phyloP scores from a whole-genome alignment of 2,329 filamentous ascomycete genomes.

The Dichotomopilus funicola region DNA sequence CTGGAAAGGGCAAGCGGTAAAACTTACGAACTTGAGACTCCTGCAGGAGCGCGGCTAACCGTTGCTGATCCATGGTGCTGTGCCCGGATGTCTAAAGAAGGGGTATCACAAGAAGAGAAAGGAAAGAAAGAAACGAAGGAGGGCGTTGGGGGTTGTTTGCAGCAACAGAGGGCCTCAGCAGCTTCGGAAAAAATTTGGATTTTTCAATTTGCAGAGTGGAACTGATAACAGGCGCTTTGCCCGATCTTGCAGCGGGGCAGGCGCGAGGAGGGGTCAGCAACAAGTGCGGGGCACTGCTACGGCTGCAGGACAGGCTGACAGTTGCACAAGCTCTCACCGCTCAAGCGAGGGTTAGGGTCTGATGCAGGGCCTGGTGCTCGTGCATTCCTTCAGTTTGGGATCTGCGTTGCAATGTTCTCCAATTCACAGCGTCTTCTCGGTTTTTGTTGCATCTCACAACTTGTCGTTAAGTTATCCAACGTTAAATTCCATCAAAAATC shows the following conservation, averaged over 20 bases:
- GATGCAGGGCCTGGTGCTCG: neutral
- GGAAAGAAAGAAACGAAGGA: conserved; percentile 6
- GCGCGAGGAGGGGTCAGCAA: neutral
- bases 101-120: conserved; percentile 16
- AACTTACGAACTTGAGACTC: conserved; percentile 26
- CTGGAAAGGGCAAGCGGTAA: neutral
- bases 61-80: conserved; percentile 22
- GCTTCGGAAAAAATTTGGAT: conserved; percentile 1
- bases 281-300: conserved; percentile 3
- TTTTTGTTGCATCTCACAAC: no score
- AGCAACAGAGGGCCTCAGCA: neutral
- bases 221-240: conserved; percentile 15
- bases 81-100: conserved; percentile 15
- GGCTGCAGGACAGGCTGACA: no score
- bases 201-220: conserved; percentile 18
- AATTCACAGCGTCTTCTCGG: no score
- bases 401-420: no score
- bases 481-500: no score
- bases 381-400: no score
- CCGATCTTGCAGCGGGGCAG: conserved; percentile 13
- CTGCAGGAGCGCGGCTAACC: conserved; percentile 24
- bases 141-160: neutral
- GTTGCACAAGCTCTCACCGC: neutral
- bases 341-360: neutral
- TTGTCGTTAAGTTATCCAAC: no score